Evolutionary conservation across 495 filamentous ascomycete species (phyloP), one percentile per base, ranked within the genome.

Genomic region (Penicillium desertorum): DNA sequence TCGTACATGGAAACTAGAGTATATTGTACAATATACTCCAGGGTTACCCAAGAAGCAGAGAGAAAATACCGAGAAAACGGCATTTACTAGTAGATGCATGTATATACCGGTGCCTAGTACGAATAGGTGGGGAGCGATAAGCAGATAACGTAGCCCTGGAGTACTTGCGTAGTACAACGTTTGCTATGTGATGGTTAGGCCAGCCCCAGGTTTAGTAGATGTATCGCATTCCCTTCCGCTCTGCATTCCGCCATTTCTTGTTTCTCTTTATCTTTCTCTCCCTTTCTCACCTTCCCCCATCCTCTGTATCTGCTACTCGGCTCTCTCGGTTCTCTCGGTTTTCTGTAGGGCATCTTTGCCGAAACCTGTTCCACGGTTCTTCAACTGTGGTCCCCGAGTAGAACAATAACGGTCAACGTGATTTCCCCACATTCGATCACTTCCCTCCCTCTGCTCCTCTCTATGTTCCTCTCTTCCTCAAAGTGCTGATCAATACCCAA

Each of bases 291-390:
- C 36, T 41, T 27, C 62, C 25, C n/a, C 12, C 43, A 22, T 41
- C 12, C 41, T 51, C 39, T 41, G 22, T 51, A 51, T 22, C 27
- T 16, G 58, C 29, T 20, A 25, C 39, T 43, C 55, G 46, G 52
- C 17, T 30, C 45, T 41, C 47, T 51, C 42, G 58, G 53, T 44
- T 52, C 58, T 53, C 14, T 51, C 30, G n/a, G 36, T 17, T 17
- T 17, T 39, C 23, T 57, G 64, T 62, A 14, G 11, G 30, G 30
- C 11, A 14, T 34, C 30, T 34, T 34, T 34, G 30, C 30, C 30
- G 30, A 34, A 34, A 34, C 11, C 29, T 57, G 64, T 62, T 59
- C 66, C 66, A 69, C 61, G 66, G 66, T 66, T 66, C 51, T 34
- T 53, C 61, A 14, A 53, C 58, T 53, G 63, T 56, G 49, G 58